These are phyloP conservation scores for Aspergillus eucalypticola DNA, from an alignment of 2,329 filamentous ascomycete genomes.

Conservation along the genomic window DNA sequence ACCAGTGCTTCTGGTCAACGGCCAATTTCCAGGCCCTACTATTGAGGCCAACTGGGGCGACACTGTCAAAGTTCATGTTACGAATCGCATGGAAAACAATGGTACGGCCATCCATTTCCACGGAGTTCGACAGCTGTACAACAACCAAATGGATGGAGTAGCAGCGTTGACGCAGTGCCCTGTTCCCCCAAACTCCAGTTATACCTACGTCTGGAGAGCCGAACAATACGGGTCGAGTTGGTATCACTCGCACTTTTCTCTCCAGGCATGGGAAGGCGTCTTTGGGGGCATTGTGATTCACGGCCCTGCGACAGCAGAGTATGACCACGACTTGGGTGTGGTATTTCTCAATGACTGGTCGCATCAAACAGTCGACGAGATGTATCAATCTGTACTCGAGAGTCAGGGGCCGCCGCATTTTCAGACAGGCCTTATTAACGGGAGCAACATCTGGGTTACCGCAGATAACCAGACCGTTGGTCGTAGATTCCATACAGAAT, in stretches of 20 bases:
- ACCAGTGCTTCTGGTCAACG: constrained; percentile 59
- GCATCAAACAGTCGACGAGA: constrained; percentile 26
- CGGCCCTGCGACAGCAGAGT: constrained; percentile 42
- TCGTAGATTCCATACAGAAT: constrained; percentile 49
- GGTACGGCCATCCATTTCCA: constrained; percentile 37
- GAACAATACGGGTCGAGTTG: constrained; percentile 39
- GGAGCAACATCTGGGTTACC: constrained; percentile 34
- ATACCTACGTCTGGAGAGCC: constrained; percentile 42
- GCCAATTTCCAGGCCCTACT: constrained; percentile 65
- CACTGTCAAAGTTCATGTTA: constrained; percentile 55
- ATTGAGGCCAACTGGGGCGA: constrained; percentile 67
- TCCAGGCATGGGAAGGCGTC: constrained; percentile 54
- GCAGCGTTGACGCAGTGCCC: constrained; percentile 42
- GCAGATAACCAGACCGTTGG: constrained; percentile 30
- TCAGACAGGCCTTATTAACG: constrained; percentile 52
- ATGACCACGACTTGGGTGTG: constrained; percentile 39
- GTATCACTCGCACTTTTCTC: constrained; percentile 39
- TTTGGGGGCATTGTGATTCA: constrained; percentile 58
- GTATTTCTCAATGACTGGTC: constrained; percentile 40
- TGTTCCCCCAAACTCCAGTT: constrained; percentile 34
- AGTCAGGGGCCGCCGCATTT: constrained; percentile 29
- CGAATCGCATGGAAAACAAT: constrained; percentile 48
- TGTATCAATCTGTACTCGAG: constrained; percentile 23
- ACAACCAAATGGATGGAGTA: constrained; percentile 35
- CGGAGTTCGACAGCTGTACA: constrained; percentile 35